These are phyloP conservation scores for Calonectria ilicicola DNA, from an alignment of 2,329 filamentous ascomycete genomes.

Conservation along the genomic window DNA sequence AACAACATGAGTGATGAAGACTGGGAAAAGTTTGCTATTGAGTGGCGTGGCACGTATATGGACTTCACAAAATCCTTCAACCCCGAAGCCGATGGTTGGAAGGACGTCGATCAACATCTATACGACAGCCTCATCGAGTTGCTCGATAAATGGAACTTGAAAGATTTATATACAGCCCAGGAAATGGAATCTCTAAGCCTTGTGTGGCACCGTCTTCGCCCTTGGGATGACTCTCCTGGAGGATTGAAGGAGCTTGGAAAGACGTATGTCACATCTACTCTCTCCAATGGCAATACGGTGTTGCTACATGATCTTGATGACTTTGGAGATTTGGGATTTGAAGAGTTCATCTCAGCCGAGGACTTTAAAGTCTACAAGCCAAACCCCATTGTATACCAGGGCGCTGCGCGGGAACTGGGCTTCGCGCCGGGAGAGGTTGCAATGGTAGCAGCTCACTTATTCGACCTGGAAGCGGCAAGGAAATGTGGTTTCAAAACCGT, in stretches of 20 bases:
- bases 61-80: constrained; percentile 69
- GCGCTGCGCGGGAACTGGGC: constrained; percentile 71
- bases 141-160: constrained; percentile 66
- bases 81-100: constrained; percentile 64
- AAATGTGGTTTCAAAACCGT: constrained; percentile 74
- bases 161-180: constrained; percentile 69
- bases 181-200: constrained; percentile 74
- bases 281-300: constrained; percentile 80
- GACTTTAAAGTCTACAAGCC: constrained; percentile 84
- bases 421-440: constrained; percentile 72
- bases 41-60: constrained; percentile 77
- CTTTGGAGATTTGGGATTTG: constrained; percentile 72
- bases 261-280: constrained; percentile 70
- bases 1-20: constrained; percentile 64
- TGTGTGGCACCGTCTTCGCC: constrained; percentile 78
- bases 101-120: constrained; percentile 80
- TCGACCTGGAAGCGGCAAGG: constrained; percentile 76
- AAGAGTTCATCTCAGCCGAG: constrained; percentile 73
- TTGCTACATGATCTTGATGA: constrained; percentile 74
- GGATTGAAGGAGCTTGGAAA: constrained; percentile 66
- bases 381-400: constrained; percentile 73
- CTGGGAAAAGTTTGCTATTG: constrained; percentile 74
- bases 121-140: constrained; percentile 70
- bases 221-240: constrained; percentile 73
- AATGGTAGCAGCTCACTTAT: constrained; percentile 82